A percentile compares a stretch with the other conserved stretches of the same genome.
phyloP scores from a whole-genome alignment of 352 stramenopile species.

The Phytophthora hibernalis region DNA sequence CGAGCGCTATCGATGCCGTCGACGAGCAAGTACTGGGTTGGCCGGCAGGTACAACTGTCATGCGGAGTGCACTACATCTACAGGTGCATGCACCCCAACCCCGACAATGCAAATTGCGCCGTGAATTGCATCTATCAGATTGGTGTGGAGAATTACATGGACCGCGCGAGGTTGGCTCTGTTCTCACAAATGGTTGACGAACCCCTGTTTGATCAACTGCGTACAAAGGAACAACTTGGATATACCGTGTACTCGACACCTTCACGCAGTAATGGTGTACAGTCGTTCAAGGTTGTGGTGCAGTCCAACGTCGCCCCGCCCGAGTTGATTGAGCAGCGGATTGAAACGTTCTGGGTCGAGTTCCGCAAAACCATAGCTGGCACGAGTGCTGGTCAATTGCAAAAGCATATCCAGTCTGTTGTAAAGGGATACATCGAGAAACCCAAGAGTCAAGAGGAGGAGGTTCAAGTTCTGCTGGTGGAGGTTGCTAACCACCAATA shows the following conservation, averaged over 20 bases:
- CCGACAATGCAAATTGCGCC: constrained; percentile 66
- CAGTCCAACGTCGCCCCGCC: constrained; percentile 80
- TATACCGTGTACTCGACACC: constrained; percentile 75
- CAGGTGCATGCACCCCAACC: constrained; percentile 47
- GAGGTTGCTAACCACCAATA: constrained; percentile 80
- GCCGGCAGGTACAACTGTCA: constrained; percentile 39
- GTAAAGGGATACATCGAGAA: constrained; percentile 73
- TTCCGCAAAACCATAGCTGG: constrained; percentile 44
- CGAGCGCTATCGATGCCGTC: constrained; percentile 23
- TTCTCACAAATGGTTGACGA: constrained; percentile 69
- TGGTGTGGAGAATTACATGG: constrained; percentile 43
- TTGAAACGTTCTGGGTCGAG: constrained; percentile 66
- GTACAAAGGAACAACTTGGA: constrained; percentile 74
- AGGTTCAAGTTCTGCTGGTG: constrained; percentile 58
- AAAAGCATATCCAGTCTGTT: constrained; percentile 72
- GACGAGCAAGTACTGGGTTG: constrained; percentile 40
- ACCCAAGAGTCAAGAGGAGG: constrained; percentile 72
- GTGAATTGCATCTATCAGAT: constrained; percentile 65
- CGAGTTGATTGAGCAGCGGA: constrained; percentile 66
- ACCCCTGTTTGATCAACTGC: constrained; percentile 67
- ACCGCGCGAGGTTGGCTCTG: constrained; percentile 55
- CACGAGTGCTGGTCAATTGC: constrained; percentile 38
- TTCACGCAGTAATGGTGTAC: constrained; percentile 49
- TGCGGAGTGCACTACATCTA: constrained; percentile 39
- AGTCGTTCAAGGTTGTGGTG: constrained; percentile 78